These are phyloP conservation scores for Amylostereum areolatum DNA, from an alignment of 1,284 basidiomycete species.

Conservation along the genomic window DNA sequence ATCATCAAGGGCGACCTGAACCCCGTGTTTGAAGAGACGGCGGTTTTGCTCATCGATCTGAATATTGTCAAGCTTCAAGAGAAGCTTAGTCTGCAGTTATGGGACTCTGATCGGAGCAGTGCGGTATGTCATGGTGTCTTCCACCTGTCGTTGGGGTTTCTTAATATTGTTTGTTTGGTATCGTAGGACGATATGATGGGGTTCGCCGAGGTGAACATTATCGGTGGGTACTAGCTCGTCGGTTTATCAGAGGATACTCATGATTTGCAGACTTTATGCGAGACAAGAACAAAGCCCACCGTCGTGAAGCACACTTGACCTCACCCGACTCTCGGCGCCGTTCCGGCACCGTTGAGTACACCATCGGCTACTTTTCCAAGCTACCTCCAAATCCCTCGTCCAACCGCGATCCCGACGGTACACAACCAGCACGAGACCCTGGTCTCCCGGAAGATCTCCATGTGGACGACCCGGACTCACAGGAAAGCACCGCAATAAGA, in stretches of 20 bases:
- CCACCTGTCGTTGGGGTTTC: too few species aligned
- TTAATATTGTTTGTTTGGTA: too few species aligned
- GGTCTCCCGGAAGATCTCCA: constrained; percentile 27
- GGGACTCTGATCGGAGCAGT: constrained; percentile 63
- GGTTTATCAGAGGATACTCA: constrained; percentile 4
- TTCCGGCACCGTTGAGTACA: constrained; percentile 33
- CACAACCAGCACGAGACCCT: constrained; percentile 23
- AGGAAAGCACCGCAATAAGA: constrained; percentile 25
- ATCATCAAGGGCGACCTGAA: constrained; percentile 62
- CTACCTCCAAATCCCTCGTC: constrained; percentile 41
- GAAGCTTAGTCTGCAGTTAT: constrained; percentile 62
- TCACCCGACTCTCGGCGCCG: constrained; percentile 21
- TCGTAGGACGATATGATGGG: constrained; percentile 31
- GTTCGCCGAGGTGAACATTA: constrained; percentile 24
- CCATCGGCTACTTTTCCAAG: constrained; percentile 64
- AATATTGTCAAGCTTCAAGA: constrained; percentile 70
- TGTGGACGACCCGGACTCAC: constrained; percentile 20
- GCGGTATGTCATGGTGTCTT: constrained; percentile 26
- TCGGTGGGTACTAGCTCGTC: constrained; percentile 11
- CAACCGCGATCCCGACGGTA: constrained; percentile 22
- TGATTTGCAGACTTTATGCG: constrained; percentile 20
- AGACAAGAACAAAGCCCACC: constrained; percentile 22
- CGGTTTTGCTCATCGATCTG: constrained; percentile 61
- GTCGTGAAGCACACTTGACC: constrained; percentile 21
- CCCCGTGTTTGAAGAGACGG: constrained; percentile 76